phyloP scores from a whole-genome alignment of 169 alveolate species.

The Eimeria sp. region DNA sequence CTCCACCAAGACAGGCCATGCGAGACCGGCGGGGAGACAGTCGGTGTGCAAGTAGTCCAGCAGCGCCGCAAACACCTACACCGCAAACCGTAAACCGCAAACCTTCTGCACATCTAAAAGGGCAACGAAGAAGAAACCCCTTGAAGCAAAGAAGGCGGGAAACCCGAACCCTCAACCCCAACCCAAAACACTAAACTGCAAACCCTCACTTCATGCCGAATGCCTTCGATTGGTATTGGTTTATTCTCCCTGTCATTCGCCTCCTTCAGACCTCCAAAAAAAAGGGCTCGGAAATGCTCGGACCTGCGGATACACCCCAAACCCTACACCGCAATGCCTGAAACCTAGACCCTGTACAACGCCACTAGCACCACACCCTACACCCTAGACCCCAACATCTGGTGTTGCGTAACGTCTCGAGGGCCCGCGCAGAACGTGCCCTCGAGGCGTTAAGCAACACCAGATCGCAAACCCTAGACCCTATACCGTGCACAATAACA shows the following conservation, averaged over 20 bases:
- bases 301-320: constrained; percentile 68
- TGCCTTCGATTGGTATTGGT: constrained; percentile 78
- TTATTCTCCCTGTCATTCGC: constrained; percentile 29
- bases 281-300: constrained; percentile 85
- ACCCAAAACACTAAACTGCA: too few relatives aligned
- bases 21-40: constrained; percentile 78
- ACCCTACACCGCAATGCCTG: not conserved
- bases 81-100: not conserved
- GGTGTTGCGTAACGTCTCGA: too few relatives aligned
- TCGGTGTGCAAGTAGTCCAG: constrained; percentile 91
- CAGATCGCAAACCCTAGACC: constrained; percentile 17
- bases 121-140: too few relatives aligned
- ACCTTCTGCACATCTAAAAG: too few relatives aligned
- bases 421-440: not conserved
- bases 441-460: too few relatives aligned
- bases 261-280: constrained; percentile 87
- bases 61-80: constrained; percentile 86
- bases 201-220: constrained; percentile 45
- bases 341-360: too few relatives aligned
- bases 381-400: not conserved
- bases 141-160: too few relatives aligned
- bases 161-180: too few relatives aligned
- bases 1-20: constrained; percentile 84
- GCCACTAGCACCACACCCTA: too few relatives aligned
- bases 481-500: not conserved